These are phyloP conservation scores for Globisporangium megalacanthum DNA, from an alignment of 352 stramenopile genomes.

Conservation along the genomic window DNA sequence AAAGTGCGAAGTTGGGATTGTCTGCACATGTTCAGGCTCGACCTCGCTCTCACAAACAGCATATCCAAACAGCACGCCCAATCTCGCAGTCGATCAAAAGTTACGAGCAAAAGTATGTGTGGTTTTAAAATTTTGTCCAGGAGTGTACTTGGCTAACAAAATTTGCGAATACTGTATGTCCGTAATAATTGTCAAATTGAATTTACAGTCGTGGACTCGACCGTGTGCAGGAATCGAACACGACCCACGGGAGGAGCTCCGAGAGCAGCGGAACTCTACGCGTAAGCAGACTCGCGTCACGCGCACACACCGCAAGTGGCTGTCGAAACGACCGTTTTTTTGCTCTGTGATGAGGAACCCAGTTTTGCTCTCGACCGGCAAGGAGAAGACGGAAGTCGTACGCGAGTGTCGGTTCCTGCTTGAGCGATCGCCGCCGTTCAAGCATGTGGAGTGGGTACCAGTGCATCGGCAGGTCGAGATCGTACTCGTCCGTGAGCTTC, in stretches of 20 bases:
- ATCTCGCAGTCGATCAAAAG: too few relatives aligned
- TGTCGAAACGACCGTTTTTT: constrained; percentile 42
- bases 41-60: too few relatives aligned
- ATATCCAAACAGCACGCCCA: too few relatives aligned
- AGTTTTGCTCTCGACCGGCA: constrained; percentile 46
- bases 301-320: constrained; percentile 14
- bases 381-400: constrained; percentile 63
- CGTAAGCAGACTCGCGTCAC: constrained; percentile 31
- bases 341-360: constrained; percentile 41
- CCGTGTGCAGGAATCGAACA: too few relatives aligned
- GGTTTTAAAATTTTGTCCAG: too few relatives aligned
- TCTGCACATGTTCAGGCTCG: too few relatives aligned
- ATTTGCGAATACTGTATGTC: too few relatives aligned
- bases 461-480: background rate
- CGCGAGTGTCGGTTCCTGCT: constrained; percentile 65
- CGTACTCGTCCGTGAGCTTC: constrained; percentile 11
- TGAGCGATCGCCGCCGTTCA: constrained; percentile 28
- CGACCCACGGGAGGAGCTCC: constrained; percentile 67
- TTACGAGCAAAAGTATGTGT: too few relatives aligned
- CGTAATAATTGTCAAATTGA: too few relatives aligned
- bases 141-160: too few relatives aligned
- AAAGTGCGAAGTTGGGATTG: too few relatives aligned
- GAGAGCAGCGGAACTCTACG: constrained; percentile 51
- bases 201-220: too few relatives aligned
- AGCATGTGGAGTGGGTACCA: background rate